Evolutionary conservation across 495 filamentous ascomycete species (phyloP).

Genomic region (Podospora comata): DNA sequence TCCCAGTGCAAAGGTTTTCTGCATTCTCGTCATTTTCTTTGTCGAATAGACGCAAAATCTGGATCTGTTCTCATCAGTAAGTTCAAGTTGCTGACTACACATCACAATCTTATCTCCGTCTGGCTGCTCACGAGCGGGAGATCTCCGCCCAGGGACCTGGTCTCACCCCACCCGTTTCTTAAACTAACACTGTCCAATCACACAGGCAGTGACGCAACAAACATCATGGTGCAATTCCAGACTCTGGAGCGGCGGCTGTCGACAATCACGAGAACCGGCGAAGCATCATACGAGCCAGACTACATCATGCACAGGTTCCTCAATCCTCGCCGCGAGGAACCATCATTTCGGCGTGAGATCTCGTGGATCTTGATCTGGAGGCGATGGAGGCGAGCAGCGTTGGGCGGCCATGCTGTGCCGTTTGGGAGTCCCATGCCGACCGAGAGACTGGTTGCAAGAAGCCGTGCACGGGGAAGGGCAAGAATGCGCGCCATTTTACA

Average conservation of each 20-base stretch:
- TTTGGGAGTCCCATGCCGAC: background rate
- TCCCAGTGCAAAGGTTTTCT: too few species aligned
- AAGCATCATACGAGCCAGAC: background rate
- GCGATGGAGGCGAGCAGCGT: background rate
- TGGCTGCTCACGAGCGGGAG: background rate
- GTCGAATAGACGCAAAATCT: background rate
- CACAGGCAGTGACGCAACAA: background rate
- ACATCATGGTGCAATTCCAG: background rate
- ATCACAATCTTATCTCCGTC: background rate
- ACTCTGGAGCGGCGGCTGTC: background rate
- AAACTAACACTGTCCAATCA: background rate
- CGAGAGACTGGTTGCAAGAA: background rate
- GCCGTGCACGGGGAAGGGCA: constrained; percentile 3
- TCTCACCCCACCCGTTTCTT: background rate
- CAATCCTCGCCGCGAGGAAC: background rate
- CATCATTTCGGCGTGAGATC: constrained; percentile 1
- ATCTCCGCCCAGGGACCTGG: background rate
- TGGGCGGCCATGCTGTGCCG: background rate
- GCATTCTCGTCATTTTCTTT: too few species aligned
- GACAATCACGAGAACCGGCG: background rate
- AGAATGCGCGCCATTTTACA: constrained; percentile 5
- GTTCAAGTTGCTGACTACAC: background rate
- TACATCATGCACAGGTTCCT: constrained; percentile 3
- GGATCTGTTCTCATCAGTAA: background rate
- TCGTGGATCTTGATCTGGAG: background rate